Evolutionary conservation across 805 yeast species (phyloP), one percentile per base, ranked within the genome.

Genomic region (Candida chauliodis): DNA sequence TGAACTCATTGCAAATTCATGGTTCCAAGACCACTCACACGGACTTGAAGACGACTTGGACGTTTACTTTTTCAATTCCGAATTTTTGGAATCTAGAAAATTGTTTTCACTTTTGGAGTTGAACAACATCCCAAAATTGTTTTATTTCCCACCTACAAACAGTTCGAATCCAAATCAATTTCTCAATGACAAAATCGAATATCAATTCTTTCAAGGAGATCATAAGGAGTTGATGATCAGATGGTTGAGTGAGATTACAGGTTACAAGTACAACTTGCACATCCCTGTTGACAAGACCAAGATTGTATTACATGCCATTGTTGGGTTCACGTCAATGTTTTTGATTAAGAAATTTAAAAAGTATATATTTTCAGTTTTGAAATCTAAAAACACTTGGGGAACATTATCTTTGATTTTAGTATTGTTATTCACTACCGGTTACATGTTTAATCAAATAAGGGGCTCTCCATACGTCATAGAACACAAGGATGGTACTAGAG

Each of bases 361-460:
- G 5, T 53, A 66, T 17, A 58, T 81, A 11, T 27, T 48, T 2
- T 46, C 58, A 11, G 34, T 85, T 5, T 31, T 79, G 9, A 59
- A 65, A 18, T 73, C 78, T 28, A 80, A 72, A 49, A 63, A 74
- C 34, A 53, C 85, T 27, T 93, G 98, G 97, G 83, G 85, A 30
- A 75, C 79, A 2, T 31, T 75, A 8, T 73, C 85, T 3, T 67
- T 85, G n/a, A 65, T 84, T 40, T 50, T 75, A 14, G 73, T 86
- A 25, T 66, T 90, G 43, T 63, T 89, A 49, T 85, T 90, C 69
- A 79, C 76, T 34, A 71, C 91, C 6, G 99, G 99, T 13, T 84
- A 89, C 63, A 93, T 93, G 99, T 93, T 79, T 74, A 90, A 88
- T 59, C 75, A 77, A 48, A 93, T 93, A 46, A 78, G 97, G 59